Conservation (phyloP, 106 monocot genomes). For the Xerophyta viscosa region DNA sequence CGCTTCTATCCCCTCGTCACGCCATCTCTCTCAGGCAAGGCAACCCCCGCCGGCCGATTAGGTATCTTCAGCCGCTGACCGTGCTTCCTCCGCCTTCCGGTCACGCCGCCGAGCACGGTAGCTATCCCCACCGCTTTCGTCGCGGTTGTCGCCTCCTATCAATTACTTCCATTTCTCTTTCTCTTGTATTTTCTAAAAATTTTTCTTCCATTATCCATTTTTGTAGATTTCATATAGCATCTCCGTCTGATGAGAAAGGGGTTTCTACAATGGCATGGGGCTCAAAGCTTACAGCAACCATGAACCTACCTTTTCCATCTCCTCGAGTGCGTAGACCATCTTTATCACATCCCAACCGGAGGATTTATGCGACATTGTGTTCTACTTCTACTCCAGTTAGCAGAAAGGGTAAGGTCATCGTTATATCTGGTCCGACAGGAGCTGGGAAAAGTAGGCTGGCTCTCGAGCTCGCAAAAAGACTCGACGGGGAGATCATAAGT, state of each 20-base stretch:
- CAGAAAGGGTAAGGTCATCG: slow-evolving; percentile 54
- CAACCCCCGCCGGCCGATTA: too few relatives aligned
- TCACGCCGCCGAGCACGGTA: too few relatives aligned
- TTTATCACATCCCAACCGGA: background rate
- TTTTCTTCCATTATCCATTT: background rate
- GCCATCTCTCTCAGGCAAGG: too few relatives aligned
- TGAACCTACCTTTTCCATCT: slow-evolving; percentile 3
- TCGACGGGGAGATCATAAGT: slow-evolving; percentile 60
- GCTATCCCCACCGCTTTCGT: too few relatives aligned
- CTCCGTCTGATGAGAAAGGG: slow-evolving; percentile 4
- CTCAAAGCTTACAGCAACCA: slow-evolving; percentile 4
- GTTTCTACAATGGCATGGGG: slow-evolving; percentile 7
- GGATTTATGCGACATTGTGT: background rate
- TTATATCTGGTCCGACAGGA: slow-evolving; percentile 68
- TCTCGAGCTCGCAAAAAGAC: slow-evolving; percentile 44
- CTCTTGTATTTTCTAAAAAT: background rate
- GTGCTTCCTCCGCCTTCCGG: too few relatives aligned
- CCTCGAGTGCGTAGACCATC: background rate
- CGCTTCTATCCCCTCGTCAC: too few relatives aligned
- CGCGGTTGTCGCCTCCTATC: too few relatives aligned
- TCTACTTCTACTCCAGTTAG: slow-evolving; percentile 2
- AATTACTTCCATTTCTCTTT: too few relatives aligned
- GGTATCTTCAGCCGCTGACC: too few relatives aligned
- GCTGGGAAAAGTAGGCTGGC: slow-evolving; percentile 63
- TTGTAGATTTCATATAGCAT: background rate